Evolutionary conservation across 2,329 filamentous ascomycete species (phyloP).

Genomic region (Elsinoe batatas): DNA sequence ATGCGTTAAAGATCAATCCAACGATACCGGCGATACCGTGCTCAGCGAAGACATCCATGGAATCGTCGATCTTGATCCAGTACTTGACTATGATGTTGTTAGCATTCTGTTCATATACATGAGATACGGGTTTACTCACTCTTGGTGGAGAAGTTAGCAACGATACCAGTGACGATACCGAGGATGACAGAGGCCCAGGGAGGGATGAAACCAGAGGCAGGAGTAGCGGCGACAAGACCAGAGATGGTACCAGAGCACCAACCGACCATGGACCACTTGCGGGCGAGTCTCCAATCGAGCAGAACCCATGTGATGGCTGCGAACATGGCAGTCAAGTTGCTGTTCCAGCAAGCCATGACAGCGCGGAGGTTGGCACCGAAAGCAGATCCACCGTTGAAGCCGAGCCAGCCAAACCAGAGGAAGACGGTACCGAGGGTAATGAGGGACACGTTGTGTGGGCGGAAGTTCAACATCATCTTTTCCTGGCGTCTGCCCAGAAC

Average conservation of each 20-base stretch:
- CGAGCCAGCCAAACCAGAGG: slow-evolving; percentile 98
- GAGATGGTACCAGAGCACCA: slow-evolving; percentile 87
- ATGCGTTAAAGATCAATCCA: slow-evolving; percentile 66
- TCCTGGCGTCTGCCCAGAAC: slow-evolving; percentile 92
- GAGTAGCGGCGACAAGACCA: slow-evolving; percentile 78
- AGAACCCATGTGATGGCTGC: slow-evolving; percentile 88
- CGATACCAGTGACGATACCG: slow-evolving; percentile 52
- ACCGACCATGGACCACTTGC: slow-evolving; percentile 90
- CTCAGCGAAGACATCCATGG: slow-evolving; percentile 84
- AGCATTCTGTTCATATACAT: slow-evolving; percentile 15
- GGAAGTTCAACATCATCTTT: slow-evolving; percentile 99
- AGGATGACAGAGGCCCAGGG: slow-evolving; percentile 54
- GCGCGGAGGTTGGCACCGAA: slow-evolving; percentile 71
- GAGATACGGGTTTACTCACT: slow-evolving; percentile 46
- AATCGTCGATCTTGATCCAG: slow-evolving; percentile 73
- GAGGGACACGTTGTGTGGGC: slow-evolving; percentile 94
- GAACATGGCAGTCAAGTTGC: slow-evolving; percentile 85
- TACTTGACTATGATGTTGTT: slow-evolving; percentile 47
- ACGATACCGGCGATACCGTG: slow-evolving; percentile 77
- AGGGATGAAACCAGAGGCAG: slow-evolving; percentile 68
- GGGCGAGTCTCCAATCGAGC: slow-evolving; percentile 86
- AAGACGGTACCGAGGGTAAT: slow-evolving; percentile 92
- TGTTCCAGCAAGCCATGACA: slow-evolving; percentile 97
- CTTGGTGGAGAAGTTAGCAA: slow-evolving; percentile 81
- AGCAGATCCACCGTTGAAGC: slow-evolving; percentile 77